These are phyloP conservation scores for Mortierella antarctica DNA, from an alignment of 192 early-diverging fungal genomes.

Conservation along the genomic window DNA sequence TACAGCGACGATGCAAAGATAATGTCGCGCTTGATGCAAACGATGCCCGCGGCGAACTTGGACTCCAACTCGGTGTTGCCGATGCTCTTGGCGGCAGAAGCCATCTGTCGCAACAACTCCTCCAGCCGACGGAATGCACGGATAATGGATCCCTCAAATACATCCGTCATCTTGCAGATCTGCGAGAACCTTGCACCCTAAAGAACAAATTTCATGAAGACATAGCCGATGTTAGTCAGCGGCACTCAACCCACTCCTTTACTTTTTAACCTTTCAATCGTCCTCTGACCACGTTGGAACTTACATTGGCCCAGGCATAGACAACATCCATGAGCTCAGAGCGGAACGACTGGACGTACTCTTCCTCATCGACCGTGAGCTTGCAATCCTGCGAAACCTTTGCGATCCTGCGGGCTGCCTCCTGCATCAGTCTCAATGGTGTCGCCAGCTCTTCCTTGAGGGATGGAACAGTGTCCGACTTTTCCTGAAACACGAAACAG, in stretches of 20 bases:
- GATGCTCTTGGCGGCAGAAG: slow-evolving; percentile 90
- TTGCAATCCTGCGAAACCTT: slow-evolving; percentile 91
- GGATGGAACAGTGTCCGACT: slow-evolving; percentile 63
- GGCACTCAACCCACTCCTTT: background rate
- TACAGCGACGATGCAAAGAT: slow-evolving; percentile 97
- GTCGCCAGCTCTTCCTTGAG: slow-evolving; percentile 81
- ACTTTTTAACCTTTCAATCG: no score
- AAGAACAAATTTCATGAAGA: background rate
- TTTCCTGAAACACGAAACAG: slow-evolving; percentile 93
- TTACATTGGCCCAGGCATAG: slow-evolving; percentile 82
- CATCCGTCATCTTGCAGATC: slow-evolving; percentile 94
- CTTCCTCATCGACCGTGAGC: slow-evolving; percentile 86
- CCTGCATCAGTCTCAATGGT: slow-evolving; percentile 84
- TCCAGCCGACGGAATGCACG: slow-evolving; percentile 90
- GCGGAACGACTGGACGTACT: slow-evolving; percentile 87
- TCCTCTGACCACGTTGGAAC: background rate
- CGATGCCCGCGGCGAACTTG: slow-evolving; percentile 94
- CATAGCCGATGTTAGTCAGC: background rate
- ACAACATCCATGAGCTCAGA: slow-evolving; percentile 96
- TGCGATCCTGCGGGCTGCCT: slow-evolving; percentile 86
- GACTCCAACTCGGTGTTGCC: slow-evolving; percentile 93
- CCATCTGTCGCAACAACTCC: slow-evolving; percentile 92
- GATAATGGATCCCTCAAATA: slow-evolving; percentile 95
- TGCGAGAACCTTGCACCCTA: slow-evolving; percentile 92
- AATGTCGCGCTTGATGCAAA: slow-evolving; percentile 96